Conservation (phyloP, 1,284 basidiomycete genomes). For the Ustilago shanxiensis region DNA sequence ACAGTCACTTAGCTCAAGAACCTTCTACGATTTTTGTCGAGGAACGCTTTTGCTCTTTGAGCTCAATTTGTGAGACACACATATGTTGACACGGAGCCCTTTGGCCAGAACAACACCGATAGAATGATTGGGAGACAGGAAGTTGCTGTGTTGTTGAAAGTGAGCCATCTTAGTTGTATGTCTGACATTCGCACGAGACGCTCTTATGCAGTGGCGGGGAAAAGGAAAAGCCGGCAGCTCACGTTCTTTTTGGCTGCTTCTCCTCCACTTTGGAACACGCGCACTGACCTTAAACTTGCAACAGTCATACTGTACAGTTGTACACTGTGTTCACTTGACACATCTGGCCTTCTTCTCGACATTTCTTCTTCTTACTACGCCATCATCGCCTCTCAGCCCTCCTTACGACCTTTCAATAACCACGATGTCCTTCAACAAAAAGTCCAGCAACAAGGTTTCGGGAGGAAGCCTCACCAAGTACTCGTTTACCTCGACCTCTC, state of each 20-base stretch:
- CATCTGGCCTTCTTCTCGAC: background rate
- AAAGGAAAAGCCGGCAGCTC: constrained; percentile 25
- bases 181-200: constrained; percentile 20
- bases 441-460: constrained; percentile 47
- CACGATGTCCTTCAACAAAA: constrained; percentile 45
- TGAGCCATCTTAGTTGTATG: background rate
- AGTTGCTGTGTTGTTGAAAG: too few relatives aligned
- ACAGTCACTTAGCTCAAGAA: background rate
- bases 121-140: too few relatives aligned
- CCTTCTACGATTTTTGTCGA: background rate
- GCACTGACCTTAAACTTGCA: constrained; percentile 46
- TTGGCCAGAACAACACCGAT: too few relatives aligned
- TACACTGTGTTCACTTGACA: background rate
- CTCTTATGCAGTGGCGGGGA: background rate
- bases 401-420: background rate
- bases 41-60: background rate
- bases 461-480: constrained; percentile 64
- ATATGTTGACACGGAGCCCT: too few relatives aligned
- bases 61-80: too few relatives aligned
- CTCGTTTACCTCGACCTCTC: constrained; percentile 74
- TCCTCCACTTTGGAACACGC: constrained; percentile 18
- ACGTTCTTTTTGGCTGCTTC: background rate
- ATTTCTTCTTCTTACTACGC: background rate
- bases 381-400: background rate
- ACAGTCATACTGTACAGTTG: too few relatives aligned